Base-by-base conservation (phyloP, 805 yeast species). In the Yamadazyma sp. region DNA sequence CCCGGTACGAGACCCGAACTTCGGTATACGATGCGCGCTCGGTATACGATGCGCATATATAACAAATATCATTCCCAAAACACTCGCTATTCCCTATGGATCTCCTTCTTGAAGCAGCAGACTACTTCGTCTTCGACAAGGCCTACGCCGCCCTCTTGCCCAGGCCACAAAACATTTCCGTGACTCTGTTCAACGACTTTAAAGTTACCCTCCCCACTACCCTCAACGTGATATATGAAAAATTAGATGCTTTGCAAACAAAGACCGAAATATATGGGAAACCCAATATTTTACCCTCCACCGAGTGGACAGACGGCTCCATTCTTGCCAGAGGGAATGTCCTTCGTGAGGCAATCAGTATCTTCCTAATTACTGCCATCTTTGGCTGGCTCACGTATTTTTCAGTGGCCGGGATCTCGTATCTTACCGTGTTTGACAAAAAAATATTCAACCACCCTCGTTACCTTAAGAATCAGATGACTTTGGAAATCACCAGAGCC, bases 361-460 rank as follows among this genome's bases (percentile, higher is more conserved):
- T 91, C 33, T 80, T 82, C 49, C 40, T 80, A 8, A 60, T 90
- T 30, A 84, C 89, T 49, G 76, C 88, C 21, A 40, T 91, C 4
- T 90, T 91, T 53, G 99, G 98, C 28, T 82, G 91, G 85, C 25
- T 80, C n/a, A 62, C 91, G 30, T 93, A 93, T 61, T 67, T 89
- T 28, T 49, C 65, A 13, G 82, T 80, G 36, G 98, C 98, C 3
- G 70, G 80, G 11, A 51, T 84, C n/a, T 80, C 95, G 8, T 93
- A 85, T 59, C 49, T 71, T 24, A 78, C 83, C 49, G 80, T 93
- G 16, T 93, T 87, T 58, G 97, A 93, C 63, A 84, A 82, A 57
- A 80, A 81, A 38, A 86, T 88, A 42, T 88, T 91, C 75, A 87
- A 91, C 64, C 99, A 93, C 61, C 99, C 99, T 42, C 77, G 96